Evolutionary conservation across 345 rosid genomes (phyloP), one percentile per base, ranked within the genome.

Genomic region (Citrus maxima): DNA sequence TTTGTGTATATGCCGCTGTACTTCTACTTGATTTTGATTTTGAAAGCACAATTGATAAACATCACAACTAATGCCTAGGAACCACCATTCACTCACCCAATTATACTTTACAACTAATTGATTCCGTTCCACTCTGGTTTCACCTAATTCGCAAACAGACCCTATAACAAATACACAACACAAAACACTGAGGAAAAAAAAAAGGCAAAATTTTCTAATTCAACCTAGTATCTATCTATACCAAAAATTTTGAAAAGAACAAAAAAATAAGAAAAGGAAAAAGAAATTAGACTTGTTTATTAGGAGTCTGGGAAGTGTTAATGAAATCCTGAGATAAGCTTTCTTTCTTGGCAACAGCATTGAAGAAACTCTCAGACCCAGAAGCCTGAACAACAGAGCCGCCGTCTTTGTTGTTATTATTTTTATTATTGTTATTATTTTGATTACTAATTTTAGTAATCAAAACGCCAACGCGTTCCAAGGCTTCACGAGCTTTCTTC

Each of bases 401-500:
- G 38, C 42, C 40, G 4, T 59, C 63, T 30, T 24, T 40, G 30
- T 68, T 38, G 8, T 9, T 38, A 32, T 16, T 40, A 68, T 24
- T 40, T 38, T 37, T n/a, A 9, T 68, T 67, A 19, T n/a, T 37
- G 21, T 3, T 6, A 16, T 38, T 24, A 27, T 42, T 35, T 59
- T 38, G 35, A 56, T 21, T 72, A 46, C 46, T 66, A 60, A 72
- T 80, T 21, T 81, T 76, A 28, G 56, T 42, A 32, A 78, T 72
- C 58, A 85, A 64, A 14, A 25, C 10, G 0, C 85, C 77, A 3
- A 91, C 85, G 13, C 86, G 80, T 76, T 90, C 95, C 34, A 95
- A 75, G 16, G 95, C 91, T 81, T 93, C 97, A 51, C 89, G 84
- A 0, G 95, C 94, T 80, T 89, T 91, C 86, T 88, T 93, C 77